Base-by-base conservation (phyloP, 1,284 basidiomycete species). In the Marasmius sp. region DNA sequence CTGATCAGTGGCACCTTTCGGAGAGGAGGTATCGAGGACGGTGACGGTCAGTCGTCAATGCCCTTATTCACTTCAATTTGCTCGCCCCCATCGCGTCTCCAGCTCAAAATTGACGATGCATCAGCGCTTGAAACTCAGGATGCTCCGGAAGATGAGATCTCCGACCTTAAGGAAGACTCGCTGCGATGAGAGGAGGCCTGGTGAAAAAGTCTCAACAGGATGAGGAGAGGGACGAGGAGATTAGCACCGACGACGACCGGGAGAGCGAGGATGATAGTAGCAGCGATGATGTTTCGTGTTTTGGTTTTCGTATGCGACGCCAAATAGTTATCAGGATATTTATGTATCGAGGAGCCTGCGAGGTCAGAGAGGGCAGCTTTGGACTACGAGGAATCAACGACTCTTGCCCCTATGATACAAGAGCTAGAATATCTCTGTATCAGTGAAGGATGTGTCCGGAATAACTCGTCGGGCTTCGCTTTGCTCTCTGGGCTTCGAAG, bases 161-260 rank as follows among this genome's bases (percentile, higher is more conserved):
- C 94, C 0, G 95, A 97, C 59, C 95, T 95, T 0, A 96, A 98
- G 54, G 96, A 98, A 76, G 96, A 97, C 75, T 86, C 89, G 96
- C 97, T 2, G 85, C 91, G 56, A 97, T 99, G 94, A 89, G 94
- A 58, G 97, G 97, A 6, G 92, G 90, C 14, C 74, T 86, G 43
- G 95, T 98, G 60, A 97, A 95, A 83, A 86, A 85, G 68, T 77
- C 74, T 59, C 79, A 81, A 11, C 83, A 81, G 34, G 83, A 81
- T 12, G 77, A 83, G n/a, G n/a, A n/a, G 3, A 80, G 83, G 61
- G 78, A 74, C 34, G 77, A 78, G 54, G 82, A 79, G 39, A 77
- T 79, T 63, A 80, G 77, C 62, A 72, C 69, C 57, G 75, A 62
- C 38, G 66, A 67, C 45, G 68, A 65, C 48, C 75, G 73, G 33